Percentiles rank a stretch among this genome's conserved stretches.
Evolutionary conservation across 148 eudicot species (phyloP).

Genomic region (Rhododendron ovatum): DNA sequence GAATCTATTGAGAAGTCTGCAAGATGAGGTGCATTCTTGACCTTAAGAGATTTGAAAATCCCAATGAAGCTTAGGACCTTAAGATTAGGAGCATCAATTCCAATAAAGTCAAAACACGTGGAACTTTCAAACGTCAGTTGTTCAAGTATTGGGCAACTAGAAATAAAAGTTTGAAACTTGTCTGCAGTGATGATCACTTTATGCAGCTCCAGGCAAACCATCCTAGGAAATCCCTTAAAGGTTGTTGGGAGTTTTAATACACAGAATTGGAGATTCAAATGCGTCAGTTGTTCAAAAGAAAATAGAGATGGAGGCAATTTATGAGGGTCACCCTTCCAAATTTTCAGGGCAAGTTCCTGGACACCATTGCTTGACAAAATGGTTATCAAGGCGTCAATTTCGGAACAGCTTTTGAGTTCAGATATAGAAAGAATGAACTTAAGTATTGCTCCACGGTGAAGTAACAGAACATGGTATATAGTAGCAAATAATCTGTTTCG

Average conservation of each 20-base stretch:
- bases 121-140: neutral
- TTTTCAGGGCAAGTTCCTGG: neutral
- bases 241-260: neutral
- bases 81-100: neutral
- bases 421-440: too few relatives aligned
- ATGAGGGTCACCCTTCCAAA: neutral
- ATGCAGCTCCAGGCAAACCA: neutral
- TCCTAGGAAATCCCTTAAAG: conserved; percentile 6
- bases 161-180: neutral
- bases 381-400: neutral
- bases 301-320: neutral
- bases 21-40: conserved; percentile 1
- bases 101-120: neutral
- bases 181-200: neutral
- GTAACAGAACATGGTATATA: too few relatives aligned
- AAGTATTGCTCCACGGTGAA: too few relatives aligned
- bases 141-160: conserved; percentile 12
- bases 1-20: neutral
- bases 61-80: neutral
- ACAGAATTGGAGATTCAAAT: conserved; percentile 1
- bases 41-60: neutral
- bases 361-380: neutral
- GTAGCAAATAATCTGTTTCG: too few relatives aligned
- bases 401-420: neutral
- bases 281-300: neutral